Percentiles rank a stretch among this genome's conserved stretches.
phyloP scores from a whole-genome alignment of 2,329 filamentous ascomycete species.

The Spiromastix sp. region DNA sequence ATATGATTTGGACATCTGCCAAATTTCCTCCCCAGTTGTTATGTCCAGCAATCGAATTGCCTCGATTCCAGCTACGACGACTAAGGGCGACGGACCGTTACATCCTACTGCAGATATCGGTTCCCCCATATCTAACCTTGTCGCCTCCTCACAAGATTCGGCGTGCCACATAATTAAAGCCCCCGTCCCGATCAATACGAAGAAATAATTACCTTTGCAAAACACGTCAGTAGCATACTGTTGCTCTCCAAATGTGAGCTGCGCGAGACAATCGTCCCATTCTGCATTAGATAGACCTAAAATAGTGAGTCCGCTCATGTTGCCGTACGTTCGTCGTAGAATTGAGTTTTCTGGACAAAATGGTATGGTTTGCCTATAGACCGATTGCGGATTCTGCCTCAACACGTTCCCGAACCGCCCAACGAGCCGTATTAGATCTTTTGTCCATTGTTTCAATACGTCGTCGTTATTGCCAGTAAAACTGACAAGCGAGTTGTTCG shows the following conservation, averaged over 20 bases:
- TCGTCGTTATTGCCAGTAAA: slow-evolving; percentile 14
- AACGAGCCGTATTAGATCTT: slow-evolving; percentile 25
- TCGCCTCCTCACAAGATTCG: too few relatives aligned
- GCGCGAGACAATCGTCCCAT: slow-evolving; percentile 12
- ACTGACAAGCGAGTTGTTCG: slow-evolving; percentile 5
- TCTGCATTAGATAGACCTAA: slow-evolving; percentile 7
- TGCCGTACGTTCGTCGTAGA: slow-evolving; percentile 24
- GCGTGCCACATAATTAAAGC: too few relatives aligned
- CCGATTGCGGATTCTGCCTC: slow-evolving; percentile 18
- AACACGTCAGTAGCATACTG: too few relatives aligned
- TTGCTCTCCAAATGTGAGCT: slow-evolving; percentile 7
- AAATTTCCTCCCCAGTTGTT: too few relatives aligned
- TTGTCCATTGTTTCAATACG: slow-evolving; percentile 23
- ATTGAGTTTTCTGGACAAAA: slow-evolving; percentile 29
- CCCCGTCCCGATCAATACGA: too few relatives aligned
- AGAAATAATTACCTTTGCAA: too few relatives aligned
- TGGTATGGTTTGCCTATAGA: slow-evolving; percentile 28
- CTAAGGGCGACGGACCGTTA: too few relatives aligned
- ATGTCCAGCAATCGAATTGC: too few relatives aligned
- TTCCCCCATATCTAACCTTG: too few relatives aligned
- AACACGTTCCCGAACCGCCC: slow-evolving; percentile 25
- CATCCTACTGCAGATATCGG: too few relatives aligned
- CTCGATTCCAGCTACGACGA: too few relatives aligned
- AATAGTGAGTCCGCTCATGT: slow-evolving; percentile 10
- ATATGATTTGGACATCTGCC: too few relatives aligned